Base-by-base conservation (phyloP, 257 asterid genomes). In the Solanum lignicaule region DNA sequence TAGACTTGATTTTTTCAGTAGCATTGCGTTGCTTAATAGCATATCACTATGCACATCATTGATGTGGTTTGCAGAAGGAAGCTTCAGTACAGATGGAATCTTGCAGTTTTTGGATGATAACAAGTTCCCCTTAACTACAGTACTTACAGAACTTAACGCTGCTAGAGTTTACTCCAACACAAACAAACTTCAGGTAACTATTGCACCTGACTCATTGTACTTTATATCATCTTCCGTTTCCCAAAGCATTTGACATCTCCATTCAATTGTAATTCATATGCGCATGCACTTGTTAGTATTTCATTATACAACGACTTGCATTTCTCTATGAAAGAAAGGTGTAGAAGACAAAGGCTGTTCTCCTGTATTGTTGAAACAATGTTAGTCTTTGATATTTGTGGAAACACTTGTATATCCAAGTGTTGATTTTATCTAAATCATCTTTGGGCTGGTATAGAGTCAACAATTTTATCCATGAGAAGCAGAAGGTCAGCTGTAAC, bases 101-200 rank as follows among this genome's bases (percentile, higher is more conserved):
- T 90, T 95, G 91, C 91, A 89, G n/a, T 95, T 96, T 91, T 86
- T 96, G 94, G 96, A 92, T 88, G 89, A 89, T 88, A 95, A 96
- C 92, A 96, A 93, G 91, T 94, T 95, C 86, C 99, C 98, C 7
- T 90, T 97, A 86, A 94, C 94, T 89, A 95, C 96, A 76, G 62
- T 93, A 38, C 91, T 97, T 94, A 95, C 95, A 38, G 98, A 97
- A 86, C 94, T 93, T 87, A 96, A 97, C 91, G 94, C 99, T 88
- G 98, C 95, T 87, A 93, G 93, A 95, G 93, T 96, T 41, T 95
- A 94, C 92, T 88, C 98, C 91, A 92, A 91, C 89, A 27, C 92
- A 15, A 91, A 90, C 36, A 97, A 94, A 91, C 92, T 89, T 84
- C 99, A 97, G 99, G 98, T 97, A 88, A 81, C 86, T 88, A 62